A percentile compares a stretch with the other conserved stretches of the same genome.
Conservation (phyloP, 352 stramenopile species). For the Phytophthora pseudosyringae region DNA sequence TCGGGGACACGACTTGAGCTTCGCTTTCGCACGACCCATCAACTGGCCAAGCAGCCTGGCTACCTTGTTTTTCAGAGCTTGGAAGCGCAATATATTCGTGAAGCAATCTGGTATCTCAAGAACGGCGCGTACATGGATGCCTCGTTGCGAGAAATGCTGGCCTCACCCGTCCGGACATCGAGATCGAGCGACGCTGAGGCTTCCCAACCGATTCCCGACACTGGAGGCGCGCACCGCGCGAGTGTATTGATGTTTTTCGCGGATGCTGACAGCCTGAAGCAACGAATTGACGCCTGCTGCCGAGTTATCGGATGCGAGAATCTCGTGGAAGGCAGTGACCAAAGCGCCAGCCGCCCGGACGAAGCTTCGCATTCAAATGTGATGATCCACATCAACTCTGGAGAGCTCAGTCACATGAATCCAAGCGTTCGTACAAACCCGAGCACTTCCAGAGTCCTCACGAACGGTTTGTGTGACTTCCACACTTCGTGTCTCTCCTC, state of each 20-base stretch:
- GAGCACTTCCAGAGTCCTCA: slow-evolving; percentile 13
- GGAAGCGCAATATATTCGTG: slow-evolving; percentile 66
- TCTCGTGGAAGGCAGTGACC: slow-evolving; percentile 18
- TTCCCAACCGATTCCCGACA: background rate
- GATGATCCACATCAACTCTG: slow-evolving; percentile 24
- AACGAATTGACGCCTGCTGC: slow-evolving; percentile 57
- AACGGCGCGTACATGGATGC: slow-evolving; percentile 51
- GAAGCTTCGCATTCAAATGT: slow-evolving; percentile 34
- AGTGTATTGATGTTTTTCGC: slow-evolving; percentile 44
- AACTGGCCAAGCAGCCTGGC: slow-evolving; percentile 59
- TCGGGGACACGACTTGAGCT: slow-evolving; percentile 53
- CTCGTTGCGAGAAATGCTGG: slow-evolving; percentile 36
- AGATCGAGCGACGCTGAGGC: background rate
- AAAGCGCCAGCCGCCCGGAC: slow-evolving; percentile 17
- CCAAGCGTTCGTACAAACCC: slow-evolving; percentile 15
- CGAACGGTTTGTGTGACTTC: slow-evolving; percentile 41
- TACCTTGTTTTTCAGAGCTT: slow-evolving; percentile 64
- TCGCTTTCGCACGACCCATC: slow-evolving; percentile 49
- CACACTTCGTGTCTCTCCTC: slow-evolving; percentile 36
- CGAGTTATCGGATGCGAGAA: slow-evolving; percentile 55
- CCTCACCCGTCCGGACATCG: slow-evolving; percentile 1
- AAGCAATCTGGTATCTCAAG: slow-evolving; percentile 71
- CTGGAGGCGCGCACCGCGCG: slow-evolving; percentile 11
- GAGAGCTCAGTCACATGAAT: slow-evolving; percentile 22
- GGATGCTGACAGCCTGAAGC: slow-evolving; percentile 45